Conservation (phyloP, 2,329 filamentous ascomycete genomes). For the Hymenoscyphus repandus region DNA sequence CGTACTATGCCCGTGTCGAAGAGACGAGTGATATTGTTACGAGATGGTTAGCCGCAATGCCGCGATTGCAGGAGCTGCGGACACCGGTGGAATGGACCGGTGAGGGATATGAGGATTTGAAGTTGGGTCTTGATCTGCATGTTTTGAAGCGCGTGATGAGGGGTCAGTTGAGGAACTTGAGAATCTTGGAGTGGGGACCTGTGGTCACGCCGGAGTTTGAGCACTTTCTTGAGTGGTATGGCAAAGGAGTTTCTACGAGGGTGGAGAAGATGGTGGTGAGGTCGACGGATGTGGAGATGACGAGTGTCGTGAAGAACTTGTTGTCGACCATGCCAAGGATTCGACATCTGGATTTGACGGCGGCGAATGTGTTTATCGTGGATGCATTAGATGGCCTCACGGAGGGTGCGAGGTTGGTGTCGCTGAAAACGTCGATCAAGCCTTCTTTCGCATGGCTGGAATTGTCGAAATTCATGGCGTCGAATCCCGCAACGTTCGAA, state of each 20-base stretch:
- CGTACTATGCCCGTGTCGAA: not conserved
- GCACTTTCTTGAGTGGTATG: not conserved
- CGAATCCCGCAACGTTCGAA: not conserved
- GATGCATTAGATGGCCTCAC: not conserved
- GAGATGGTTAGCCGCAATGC: not conserved
- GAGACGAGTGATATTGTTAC: not conserved
- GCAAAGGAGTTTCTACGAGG: not conserved
- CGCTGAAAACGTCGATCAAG: not conserved
- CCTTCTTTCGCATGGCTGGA: not conserved
- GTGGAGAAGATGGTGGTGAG: not conserved
- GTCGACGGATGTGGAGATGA: not conserved
- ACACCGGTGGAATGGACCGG: not conserved
- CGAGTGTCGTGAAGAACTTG: not conserved
- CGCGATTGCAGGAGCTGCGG: not conserved
- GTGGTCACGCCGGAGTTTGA: not conserved
- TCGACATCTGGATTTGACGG: not conserved
- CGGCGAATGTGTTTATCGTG: not conserved
- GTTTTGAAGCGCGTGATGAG: not conserved
- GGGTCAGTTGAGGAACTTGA: conserved; percentile 1
- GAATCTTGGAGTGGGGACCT: conserved; percentile 2
- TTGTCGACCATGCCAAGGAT: not conserved
- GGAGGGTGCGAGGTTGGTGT: too few species aligned
- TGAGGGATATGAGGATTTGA: not conserved
- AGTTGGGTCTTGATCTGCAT: not conserved
- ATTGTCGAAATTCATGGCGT: not conserved